Percentiles rank a stretch among this genome's conserved stretches.
These are phyloP conservation scores for Cocos nucifera DNA, from an alignment of 176 grass and related monocot genomes.

Conservation along the genomic window DNA sequence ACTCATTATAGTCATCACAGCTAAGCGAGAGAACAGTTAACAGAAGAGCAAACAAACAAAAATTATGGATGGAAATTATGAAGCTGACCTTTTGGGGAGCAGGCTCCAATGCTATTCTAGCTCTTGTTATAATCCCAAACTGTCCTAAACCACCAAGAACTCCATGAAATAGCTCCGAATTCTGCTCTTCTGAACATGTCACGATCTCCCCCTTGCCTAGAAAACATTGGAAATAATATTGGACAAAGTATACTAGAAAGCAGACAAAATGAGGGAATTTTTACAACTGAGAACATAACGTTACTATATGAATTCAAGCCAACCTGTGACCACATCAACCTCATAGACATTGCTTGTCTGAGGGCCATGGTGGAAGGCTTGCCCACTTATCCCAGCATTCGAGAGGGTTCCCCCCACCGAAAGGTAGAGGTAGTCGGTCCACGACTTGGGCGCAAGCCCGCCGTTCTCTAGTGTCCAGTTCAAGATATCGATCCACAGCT, in stretches of 20 bases:
- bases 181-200: conserved; percentile 59
- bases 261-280: too few relatives aligned
- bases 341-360: conserved; percentile 81
- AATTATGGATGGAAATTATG: too few relatives aligned
- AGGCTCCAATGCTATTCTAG: conserved; percentile 81
- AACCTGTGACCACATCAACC: conserved; percentile 79
- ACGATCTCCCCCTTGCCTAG: conserved; percentile 72
- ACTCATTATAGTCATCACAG: too few relatives aligned
- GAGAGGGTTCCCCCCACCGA: conserved; percentile 93
- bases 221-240: background rate
- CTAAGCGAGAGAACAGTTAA: too few relatives aligned
- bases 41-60: too few relatives aligned
- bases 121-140: conserved; percentile 87
- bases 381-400: conserved; percentile 85
- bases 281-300: too few relatives aligned
- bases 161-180: conserved; percentile 68
- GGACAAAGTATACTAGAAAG: too few relatives aligned
- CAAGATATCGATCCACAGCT: conserved; percentile 78
- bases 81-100: conserved; percentile 60
- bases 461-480: conserved; percentile 74
- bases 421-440: conserved; percentile 91
- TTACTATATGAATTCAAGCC: too few relatives aligned
- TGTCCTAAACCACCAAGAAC: conserved; percentile 82
- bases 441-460: conserved; percentile 70
- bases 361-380: conserved; percentile 78